These are phyloP conservation scores for Leishmania martiniquensis DNA, from an alignment of 208 protist genomes.

Conservation along the genomic window DNA sequence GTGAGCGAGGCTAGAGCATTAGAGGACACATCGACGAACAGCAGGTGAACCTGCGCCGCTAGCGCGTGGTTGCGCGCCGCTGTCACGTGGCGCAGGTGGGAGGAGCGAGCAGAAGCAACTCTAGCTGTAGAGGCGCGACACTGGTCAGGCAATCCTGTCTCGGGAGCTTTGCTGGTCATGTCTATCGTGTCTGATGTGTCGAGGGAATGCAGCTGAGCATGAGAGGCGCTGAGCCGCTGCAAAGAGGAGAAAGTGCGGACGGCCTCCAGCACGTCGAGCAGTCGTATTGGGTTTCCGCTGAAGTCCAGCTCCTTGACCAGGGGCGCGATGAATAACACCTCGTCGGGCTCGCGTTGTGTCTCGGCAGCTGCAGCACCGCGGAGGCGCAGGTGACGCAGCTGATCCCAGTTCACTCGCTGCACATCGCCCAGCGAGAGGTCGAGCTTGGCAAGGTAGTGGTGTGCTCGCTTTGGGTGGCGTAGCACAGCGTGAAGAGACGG, in stretches of 20 bases:
- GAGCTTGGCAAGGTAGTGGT: slow-evolving; percentile 48
- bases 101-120: slow-evolving; percentile 9
- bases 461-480: slow-evolving; percentile 29
- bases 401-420: slow-evolving; percentile 43
- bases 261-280: slow-evolving; percentile 45
- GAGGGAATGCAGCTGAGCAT: slow-evolving; percentile 36
- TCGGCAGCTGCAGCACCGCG: not conserved
- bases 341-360: too few relatives aligned
- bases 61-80: slow-evolving; percentile 58
- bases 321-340: not conserved
- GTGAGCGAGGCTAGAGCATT: slow-evolving; percentile 57
- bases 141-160: not conserved
- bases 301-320: slow-evolving; percentile 58
- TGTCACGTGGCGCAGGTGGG: slow-evolving; percentile 53
- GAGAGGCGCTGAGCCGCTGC: slow-evolving; percentile 39
- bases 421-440: slow-evolving; percentile 72
- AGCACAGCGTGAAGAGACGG: slow-evolving; percentile 39
- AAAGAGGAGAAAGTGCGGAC: slow-evolving; percentile 57
- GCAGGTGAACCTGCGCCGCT: slow-evolving; percentile 36
- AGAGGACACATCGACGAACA: slow-evolving; percentile 57
- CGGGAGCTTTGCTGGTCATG: not conserved
- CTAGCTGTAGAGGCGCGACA: not conserved
- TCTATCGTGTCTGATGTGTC: not conserved
- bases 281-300: slow-evolving; percentile 58
- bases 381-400: slow-evolving; percentile 16